Base-by-base conservation (phyloP, 2,329 filamentous ascomycete species). In the Geosmithia flava region DNA sequence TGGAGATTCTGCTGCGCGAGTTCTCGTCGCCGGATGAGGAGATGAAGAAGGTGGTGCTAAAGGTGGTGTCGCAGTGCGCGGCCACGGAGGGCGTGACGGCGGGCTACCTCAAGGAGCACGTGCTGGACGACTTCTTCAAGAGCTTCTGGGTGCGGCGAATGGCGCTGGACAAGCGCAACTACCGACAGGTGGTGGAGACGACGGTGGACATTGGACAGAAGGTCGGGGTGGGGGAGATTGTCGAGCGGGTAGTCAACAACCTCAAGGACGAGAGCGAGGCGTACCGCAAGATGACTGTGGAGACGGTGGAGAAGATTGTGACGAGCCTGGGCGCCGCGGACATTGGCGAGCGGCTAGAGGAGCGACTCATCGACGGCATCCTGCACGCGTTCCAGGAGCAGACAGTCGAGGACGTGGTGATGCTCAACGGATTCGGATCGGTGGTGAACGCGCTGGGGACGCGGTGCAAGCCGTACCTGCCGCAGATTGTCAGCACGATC, bases 1-100 rank as follows among this genome's bases (percentile, higher is more conserved):
- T 98, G 91, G 93, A 97, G 65, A 97, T 97, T 58, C 71, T 98
- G 15, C 79, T 97, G 29, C 82, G 93, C 58, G 93, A 98, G 62
- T 98, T 98, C 60, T 86, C 89, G 7, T 96, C 91, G 1, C 93
- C 93, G 0, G 93, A 98, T 55, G 93, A 98, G 66, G 93, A 98
- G 67, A 98, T 98, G 93, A 98, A 97, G 70, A 98, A 98, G 71
- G 93, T 98, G 1, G 93, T 98, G 7, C 71, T 98, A 50, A 97
- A 97, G 68, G 93, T 98, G 27, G 82, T 98, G 16, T 96, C 90
- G 17, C 93, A 98, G 61, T 97, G 93, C 61, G 87, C 93, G 7
- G 85, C 85, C 56, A 97, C 91, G 2, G 86, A 95, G 60, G 93
- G 93, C 68, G 93, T 98, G 27, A 97, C 93, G 33, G 86, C 90